These are phyloP conservation scores for Cordyceps farinosa DNA, from an alignment of 2,329 filamentous ascomycete genomes.

Conservation along the genomic window DNA sequence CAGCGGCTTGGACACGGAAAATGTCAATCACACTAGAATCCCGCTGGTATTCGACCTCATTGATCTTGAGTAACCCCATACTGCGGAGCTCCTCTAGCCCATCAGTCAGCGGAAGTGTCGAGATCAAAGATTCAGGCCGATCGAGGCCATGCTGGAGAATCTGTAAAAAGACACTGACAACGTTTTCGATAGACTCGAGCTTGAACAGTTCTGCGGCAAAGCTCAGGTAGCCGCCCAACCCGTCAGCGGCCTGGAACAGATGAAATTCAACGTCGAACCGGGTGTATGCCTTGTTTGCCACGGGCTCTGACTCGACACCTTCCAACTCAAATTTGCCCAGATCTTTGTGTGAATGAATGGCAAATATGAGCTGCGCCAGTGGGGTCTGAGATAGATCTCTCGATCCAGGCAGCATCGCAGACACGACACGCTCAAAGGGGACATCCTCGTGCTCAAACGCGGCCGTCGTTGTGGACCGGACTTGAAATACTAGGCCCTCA, in stretches of 20 bases:
- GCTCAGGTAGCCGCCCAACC: neutral
- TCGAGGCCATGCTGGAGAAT: conserved; percentile 10
- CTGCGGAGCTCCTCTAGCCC: neutral
- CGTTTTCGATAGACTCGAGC: neutral
- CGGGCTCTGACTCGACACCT: neutral
- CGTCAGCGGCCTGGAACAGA: neutral
- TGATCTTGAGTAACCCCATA: conserved; percentile 12
- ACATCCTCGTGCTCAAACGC: conserved; percentile 22
- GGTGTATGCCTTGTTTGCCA: neutral
- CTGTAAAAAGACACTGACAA: neutral
- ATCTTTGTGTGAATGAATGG: conserved; percentile 17
- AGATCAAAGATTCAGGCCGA: neutral
- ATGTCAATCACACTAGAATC: conserved; percentile 24
- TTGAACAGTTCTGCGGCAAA: neutral
- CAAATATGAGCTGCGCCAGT: conserved; percentile 19
- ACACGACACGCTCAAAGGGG: conserved; percentile 20
- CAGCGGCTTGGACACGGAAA: conserved; percentile 23
- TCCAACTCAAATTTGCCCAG: neutral
- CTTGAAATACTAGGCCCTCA: conserved; percentile 18
- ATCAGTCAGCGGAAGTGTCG: conserved; percentile 1
- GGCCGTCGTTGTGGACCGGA: conserved; percentile 4
- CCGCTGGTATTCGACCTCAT: conserved; percentile 18
- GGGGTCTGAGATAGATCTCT: conserved; percentile 16
- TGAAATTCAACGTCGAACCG: conserved; percentile 13
- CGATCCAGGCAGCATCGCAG: neutral